These are phyloP conservation scores for Apophysomyces variabilis DNA, from an alignment of 371 early-diverging fungal genomes.

Conservation along the genomic window DNA sequence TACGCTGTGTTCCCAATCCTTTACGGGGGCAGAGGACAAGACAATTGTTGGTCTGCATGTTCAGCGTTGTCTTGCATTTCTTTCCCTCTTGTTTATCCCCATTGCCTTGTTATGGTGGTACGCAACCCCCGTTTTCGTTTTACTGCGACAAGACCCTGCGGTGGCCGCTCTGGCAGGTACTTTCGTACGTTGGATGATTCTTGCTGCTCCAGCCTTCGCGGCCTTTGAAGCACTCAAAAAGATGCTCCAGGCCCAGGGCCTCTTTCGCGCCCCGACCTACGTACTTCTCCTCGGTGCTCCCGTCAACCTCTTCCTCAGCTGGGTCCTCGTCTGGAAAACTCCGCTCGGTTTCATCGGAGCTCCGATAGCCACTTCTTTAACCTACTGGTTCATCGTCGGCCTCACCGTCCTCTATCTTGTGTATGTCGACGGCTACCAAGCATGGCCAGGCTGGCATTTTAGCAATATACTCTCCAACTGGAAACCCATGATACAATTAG, in stretches of 20 bases:
- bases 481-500: constrained; percentile 70
- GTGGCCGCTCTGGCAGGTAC: constrained; percentile 35
- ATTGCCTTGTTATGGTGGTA: constrained; percentile 77
- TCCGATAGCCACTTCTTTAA: constrained; percentile 74
- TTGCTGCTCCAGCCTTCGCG: constrained; percentile 72
- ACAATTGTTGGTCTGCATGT: constrained; percentile 78
- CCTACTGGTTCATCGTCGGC: constrained; percentile 68
- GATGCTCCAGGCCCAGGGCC: constrained; percentile 81
- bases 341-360: constrained; percentile 83
- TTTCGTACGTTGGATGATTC: constrained; percentile 70
- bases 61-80: constrained; percentile 78
- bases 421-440: constrained; percentile 66
- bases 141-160: constrained; percentile 39
- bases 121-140: constrained; percentile 55
- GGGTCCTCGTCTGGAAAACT: constrained; percentile 70
- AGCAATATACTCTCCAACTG: constrained; percentile 22
- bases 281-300: constrained; percentile 70
- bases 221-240: constrained; percentile 77
- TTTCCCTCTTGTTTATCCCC: constrained; percentile 65
- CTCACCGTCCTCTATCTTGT: constrained; percentile 64
- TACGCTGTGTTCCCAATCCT: constrained; percentile 87
- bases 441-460: constrained; percentile 63
- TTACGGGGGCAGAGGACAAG: constrained; percentile 69
- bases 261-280: constrained; percentile 76
- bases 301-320: constrained; percentile 73